A percentile compares a stretch with the other conserved stretches of the same genome.
Conservation (phyloP, 192 early-diverging fungal species). For the Coemansia nantahalensis region DNA sequence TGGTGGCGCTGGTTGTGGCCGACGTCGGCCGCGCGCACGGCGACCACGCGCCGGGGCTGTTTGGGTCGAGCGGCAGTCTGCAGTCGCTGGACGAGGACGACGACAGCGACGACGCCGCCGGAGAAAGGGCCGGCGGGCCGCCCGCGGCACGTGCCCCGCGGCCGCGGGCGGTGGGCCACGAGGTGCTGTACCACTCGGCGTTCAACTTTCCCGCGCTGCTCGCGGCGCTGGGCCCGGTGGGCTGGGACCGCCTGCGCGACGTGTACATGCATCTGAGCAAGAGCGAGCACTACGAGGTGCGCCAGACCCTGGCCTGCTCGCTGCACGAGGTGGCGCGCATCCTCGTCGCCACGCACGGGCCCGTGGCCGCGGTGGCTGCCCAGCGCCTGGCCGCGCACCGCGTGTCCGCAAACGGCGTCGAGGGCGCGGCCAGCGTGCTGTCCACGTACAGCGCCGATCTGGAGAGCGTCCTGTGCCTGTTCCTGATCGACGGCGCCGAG, state of each 20-base stretch:
- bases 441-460: conserved; percentile 29
- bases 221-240: conserved; percentile 18
- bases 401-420: conserved; percentile 4
- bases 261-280: conserved; percentile 51
- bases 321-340: conserved; percentile 53
- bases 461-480: conserved; percentile 48
- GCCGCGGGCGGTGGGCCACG: conserved; percentile 25
- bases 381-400: conserved; percentile 16
- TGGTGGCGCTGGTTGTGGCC: conserved; percentile 24
- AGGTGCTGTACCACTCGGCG: conserved; percentile 47
- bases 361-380: conserved; percentile 1
- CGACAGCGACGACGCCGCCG: conserved; percentile 1
- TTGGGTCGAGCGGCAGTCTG: conserved; percentile 24
- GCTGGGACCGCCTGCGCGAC: conserved; percentile 52
- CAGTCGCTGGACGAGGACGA: conserved; percentile 16
- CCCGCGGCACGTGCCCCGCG: too few relatives aligned
- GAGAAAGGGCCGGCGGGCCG: not conserved
- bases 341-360: conserved; percentile 8
- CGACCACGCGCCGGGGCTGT: conserved; percentile 20
- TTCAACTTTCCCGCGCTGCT: conserved; percentile 53
- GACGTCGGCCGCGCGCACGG: conserved; percentile 33
- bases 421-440: not conserved
- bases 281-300: conserved; percentile 49
- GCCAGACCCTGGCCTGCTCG: conserved; percentile 49
- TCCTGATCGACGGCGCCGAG: conserved; percentile 52